These are phyloP conservation scores for Kodamaea jinghongensis DNA, from an alignment of 805 yeast species.

Conservation along the genomic window DNA sequence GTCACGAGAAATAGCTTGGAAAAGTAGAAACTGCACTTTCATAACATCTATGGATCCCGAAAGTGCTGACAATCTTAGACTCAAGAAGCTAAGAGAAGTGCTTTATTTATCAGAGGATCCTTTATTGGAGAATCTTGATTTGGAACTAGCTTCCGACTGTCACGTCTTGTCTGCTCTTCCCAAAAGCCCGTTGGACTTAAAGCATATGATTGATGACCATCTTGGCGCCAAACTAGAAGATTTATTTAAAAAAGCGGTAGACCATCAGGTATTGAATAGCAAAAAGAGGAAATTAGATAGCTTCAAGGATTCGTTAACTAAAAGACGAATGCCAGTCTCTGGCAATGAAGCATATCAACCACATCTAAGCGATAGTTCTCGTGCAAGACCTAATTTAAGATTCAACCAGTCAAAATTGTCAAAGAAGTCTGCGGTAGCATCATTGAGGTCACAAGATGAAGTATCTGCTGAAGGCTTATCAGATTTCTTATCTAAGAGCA, in stretches of 20 bases:
- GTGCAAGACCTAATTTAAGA: not conserved
- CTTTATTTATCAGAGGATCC: conserved; percentile 17
- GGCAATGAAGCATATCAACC: not conserved
- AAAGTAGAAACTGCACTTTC: conserved; percentile 2
- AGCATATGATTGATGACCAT: conserved; percentile 4
- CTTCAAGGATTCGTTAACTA: not conserved
- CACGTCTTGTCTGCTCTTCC: not conserved
- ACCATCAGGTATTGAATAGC: conserved; percentile 3
- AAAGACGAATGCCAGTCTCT: conserved; percentile 1
- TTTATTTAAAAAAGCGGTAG: conserved; percentile 4
- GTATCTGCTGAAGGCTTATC: conserved; percentile 21
- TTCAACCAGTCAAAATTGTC: conserved; percentile 2
- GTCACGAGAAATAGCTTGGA: conserved; percentile 14
- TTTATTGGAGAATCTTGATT: conserved; percentile 7
- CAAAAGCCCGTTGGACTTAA: conserved; percentile 4
- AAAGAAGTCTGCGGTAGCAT: conserved; percentile 11
- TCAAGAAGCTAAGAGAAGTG: conserved; percentile 21
- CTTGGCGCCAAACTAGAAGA: conserved; percentile 5
- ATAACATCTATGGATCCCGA: conserved; percentile 3
- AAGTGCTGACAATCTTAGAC: conserved; percentile 11
- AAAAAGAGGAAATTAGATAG: conserved; percentile 1
- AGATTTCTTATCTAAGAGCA: conserved; percentile 21
- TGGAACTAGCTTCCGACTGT: conserved; percentile 6
- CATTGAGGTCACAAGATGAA: conserved; percentile 20
- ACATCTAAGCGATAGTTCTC: too few relatives aligned